Evolutionary conservation across 805 yeast genomes (phyloP).

Genomic region (Suhomyces tanzawaensis): DNA sequence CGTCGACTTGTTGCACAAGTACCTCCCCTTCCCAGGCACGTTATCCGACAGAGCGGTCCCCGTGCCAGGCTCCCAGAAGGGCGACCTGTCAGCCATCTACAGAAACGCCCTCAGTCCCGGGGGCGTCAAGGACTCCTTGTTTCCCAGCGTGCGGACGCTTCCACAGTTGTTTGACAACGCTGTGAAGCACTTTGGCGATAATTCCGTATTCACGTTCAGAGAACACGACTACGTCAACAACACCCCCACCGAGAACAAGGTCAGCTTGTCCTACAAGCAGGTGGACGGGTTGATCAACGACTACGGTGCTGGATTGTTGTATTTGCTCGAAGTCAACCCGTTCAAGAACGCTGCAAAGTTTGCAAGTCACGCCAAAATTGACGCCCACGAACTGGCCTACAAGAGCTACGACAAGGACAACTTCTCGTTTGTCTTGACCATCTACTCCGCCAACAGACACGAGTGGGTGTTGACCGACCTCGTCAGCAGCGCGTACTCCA

Average conservation of each 20-base stretch:
- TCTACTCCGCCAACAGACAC: slow-evolving; percentile 33
- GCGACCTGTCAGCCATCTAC: slow-evolving; percentile 31
- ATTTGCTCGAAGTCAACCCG: slow-evolving; percentile 19
- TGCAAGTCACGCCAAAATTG: slow-evolving; percentile 22
- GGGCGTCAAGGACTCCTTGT: slow-evolving; percentile 20
- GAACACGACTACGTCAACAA: slow-evolving; percentile 18
- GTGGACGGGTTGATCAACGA: slow-evolving; percentile 13
- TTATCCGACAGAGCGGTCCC: slow-evolving; percentile 9
- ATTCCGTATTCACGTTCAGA: slow-evolving; percentile 17
- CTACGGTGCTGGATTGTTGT: slow-evolving; percentile 24
- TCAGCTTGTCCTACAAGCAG: slow-evolving; percentile 13
- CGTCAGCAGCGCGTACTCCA: slow-evolving; percentile 30
- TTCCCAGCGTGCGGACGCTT: slow-evolving; percentile 19
- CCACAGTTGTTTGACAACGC: slow-evolving; percentile 16
- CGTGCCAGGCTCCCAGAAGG: slow-evolving; percentile 16
- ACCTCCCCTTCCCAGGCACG: slow-evolving; percentile 17
- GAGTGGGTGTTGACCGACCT: slow-evolving; percentile 41
- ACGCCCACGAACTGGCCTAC: slow-evolving; percentile 13
- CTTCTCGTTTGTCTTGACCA: slow-evolving; percentile 30
- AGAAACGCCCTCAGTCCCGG: slow-evolving; percentile 25
- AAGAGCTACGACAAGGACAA: slow-evolving; percentile 16
- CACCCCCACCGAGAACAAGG: slow-evolving; percentile 9
- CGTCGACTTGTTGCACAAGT: slow-evolving; percentile 10
- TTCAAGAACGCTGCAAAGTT: slow-evolving; percentile 14
- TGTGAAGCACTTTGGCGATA: slow-evolving; percentile 11